These are phyloP conservation scores for Tolypocladium tropicale DNA, from an alignment of 2,329 filamentous ascomycete genomes.

Conservation along the genomic window DNA sequence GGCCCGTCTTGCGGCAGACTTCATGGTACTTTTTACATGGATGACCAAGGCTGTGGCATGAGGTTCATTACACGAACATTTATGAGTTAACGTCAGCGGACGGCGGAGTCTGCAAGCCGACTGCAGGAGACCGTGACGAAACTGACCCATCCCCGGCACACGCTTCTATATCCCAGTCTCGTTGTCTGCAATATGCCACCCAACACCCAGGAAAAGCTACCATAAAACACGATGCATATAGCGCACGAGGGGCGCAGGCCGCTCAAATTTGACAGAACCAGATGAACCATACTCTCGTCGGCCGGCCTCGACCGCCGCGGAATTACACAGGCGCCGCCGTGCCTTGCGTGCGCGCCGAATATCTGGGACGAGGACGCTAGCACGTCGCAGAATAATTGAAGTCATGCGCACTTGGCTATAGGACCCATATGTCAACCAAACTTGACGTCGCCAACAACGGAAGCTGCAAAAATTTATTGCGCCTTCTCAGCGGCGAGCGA, in stretches of 20 bases:
- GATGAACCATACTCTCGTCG: neutral
- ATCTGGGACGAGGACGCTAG: neutral
- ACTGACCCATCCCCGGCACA: too few relatives aligned
- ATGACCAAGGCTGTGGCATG: neutral
- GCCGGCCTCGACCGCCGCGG: neutral
- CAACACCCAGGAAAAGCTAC: too few relatives aligned
- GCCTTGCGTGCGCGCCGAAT: neutral
- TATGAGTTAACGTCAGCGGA: too few relatives aligned
- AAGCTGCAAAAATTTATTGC: neutral
- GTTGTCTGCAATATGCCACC: neutral
- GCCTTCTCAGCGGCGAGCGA: neutral
- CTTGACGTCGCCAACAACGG: neutral
- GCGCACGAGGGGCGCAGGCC: neutral
- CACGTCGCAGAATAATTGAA: slow-evolving; percentile 1
- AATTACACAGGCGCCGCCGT: neutral
- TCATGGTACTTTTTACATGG: too few relatives aligned
- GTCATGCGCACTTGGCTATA: neutral
- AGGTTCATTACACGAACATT: too few relatives aligned
- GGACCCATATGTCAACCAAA: neutral
- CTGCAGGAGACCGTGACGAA: too few relatives aligned
- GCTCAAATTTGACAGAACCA: neutral
- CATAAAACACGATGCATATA: too few relatives aligned
- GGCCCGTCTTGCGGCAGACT: neutral
- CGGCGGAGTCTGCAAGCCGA: too few relatives aligned
- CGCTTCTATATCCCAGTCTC: neutral